Evolutionary conservation across 257 asterid genomes (phyloP), one percentile per base, ranked within the genome.

Genomic region (Hygrophila difformis): DNA sequence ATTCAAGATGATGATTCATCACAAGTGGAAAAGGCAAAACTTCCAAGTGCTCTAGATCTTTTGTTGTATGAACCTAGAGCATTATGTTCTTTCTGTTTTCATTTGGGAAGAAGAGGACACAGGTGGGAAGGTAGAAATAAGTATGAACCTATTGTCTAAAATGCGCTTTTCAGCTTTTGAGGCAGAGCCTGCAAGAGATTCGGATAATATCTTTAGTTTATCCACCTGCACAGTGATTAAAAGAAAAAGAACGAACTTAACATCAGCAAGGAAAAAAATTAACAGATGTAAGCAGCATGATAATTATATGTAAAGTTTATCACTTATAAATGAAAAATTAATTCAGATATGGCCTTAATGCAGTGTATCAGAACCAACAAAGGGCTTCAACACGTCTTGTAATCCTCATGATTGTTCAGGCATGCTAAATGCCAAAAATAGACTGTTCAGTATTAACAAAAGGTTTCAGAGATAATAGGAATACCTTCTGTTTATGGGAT

Each of bases 161-260:
- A 85, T 71, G 56, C 91, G 87, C 40, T 63, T 78, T 70, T 82
- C 93, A 21, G 91, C 82, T 69, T 79, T 79, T 24, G 68, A 50
- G 48, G 73, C 73, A 54, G 98, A 89, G 75, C 85, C 75, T 44
- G 84, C 74, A 41, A 89, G 93, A 54, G 98, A 89, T 67, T 85
- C 96, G 50, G 83, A 67, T 67, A 89, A 63, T 56, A 85, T 66
- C 74, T 75, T 85, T 47, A 89, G 64, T 74, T 89, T 82, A 57
- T 77, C 89, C 61, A 85, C 81, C 98, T 89, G 87, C 75, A 69
- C 24, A 40, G 56, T 49, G 18, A 44, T 2, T 12, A 12, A 6
- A 24, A 56, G 47, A n/a, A n/a, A n/a, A n/a, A n/a, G 20, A 39
- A 38, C 26, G 34, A 24, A 28, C 16, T 40, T 55, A 35, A 46